Evolutionary conservation across 2,329 filamentous ascomycete genomes (phyloP).

Genomic region (Fusarium sp.): DNA sequence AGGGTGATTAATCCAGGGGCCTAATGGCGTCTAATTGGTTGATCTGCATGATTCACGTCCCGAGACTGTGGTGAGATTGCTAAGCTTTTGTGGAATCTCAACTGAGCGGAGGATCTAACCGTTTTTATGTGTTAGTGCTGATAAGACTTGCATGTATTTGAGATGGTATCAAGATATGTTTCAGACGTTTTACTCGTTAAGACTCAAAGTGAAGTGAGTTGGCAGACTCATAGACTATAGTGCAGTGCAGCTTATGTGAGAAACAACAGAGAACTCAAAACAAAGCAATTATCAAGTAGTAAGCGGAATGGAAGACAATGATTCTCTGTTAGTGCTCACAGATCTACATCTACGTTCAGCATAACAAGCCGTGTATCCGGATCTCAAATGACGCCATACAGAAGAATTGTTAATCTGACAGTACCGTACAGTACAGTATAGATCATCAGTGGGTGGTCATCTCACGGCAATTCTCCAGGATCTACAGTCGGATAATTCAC

Average conservation of each 20-base stretch:
- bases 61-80: constrained; percentile 33
- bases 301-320: not conserved
- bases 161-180: not conserved
- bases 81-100: constrained; percentile 25
- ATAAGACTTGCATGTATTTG: constrained; percentile 6
- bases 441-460: not conserved
- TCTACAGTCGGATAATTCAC: not conserved
- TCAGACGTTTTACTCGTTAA: constrained; percentile 1
- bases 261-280: not conserved
- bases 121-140: constrained; percentile 30
- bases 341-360: constrained; percentile 3
- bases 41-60: constrained; percentile 7
- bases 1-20: constrained; percentile 40
- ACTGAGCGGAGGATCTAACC: not conserved
- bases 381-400: constrained; percentile 15
- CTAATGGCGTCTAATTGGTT: constrained; percentile 23
- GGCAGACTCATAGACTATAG: constrained; percentile 5
- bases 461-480: not conserved
- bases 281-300: not conserved
- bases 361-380: constrained; percentile 12
- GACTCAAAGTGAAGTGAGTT: not conserved
- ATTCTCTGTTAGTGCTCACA: constrained; percentile 30
- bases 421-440: not conserved
- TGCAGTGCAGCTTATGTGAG: constrained; percentile 15
- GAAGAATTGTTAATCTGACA: not conserved